phyloP scores from a whole-genome alignment of 129 eudicot genomes.

The Heracleum sosnowskyi region DNA sequence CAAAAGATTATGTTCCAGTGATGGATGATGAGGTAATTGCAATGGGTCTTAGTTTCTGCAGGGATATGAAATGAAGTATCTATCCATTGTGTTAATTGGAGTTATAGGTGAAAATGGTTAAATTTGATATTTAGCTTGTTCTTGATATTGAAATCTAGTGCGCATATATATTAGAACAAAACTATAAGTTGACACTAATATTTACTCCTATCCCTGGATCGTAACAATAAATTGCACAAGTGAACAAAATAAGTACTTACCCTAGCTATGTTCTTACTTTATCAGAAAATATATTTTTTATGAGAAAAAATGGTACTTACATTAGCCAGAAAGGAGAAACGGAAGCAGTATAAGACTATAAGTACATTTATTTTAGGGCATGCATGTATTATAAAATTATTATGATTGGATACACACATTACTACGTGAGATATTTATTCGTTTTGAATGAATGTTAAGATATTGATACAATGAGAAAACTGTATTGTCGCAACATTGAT shows the following conservation, averaged over 20 bases:
- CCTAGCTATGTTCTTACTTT: neutral
- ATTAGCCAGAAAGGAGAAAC: neutral
- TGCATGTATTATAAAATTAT: neutral
- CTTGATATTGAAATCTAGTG: neutral
- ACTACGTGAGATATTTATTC: neutral
- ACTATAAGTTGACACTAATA: neutral
- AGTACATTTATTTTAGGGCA: neutral
- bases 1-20: conserved; percentile 1
- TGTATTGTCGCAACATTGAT: neutral
- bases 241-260: neutral
- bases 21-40: neutral
- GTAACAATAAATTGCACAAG: neutral
- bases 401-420: neutral
- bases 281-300: neutral
- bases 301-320: neutral
- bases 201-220: neutral
- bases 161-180: neutral
- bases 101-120: neutral
- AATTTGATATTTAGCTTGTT: neutral
- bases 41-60: neutral
- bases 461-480: neutral
- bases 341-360: neutral
- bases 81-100: neutral
- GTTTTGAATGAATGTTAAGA: neutral
- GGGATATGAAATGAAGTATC: neutral